Evolutionary conservation across 169 alveolate genomes (phyloP).

Genomic region (Cryptosporidium sp.): DNA sequence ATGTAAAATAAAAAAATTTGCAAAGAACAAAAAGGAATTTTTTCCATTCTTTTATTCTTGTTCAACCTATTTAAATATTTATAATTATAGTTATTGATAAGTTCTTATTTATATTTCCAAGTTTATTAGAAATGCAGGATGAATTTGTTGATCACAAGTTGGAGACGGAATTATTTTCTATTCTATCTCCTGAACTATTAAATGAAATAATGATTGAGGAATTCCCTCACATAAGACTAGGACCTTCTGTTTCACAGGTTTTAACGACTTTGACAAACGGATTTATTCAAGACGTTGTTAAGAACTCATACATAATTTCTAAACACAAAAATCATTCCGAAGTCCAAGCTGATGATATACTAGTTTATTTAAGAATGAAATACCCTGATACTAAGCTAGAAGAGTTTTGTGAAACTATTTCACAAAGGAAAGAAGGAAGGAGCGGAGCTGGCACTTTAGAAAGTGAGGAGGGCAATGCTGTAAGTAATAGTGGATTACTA

Average conservation of each 20-base stretch:
- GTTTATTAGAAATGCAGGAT: constrained; percentile 16
- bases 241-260: constrained; percentile 71
- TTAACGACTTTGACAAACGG: constrained; percentile 44
- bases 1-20: neutral
- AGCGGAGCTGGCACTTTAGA: neutral
- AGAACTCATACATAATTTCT: constrained; percentile 32
- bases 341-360: constrained; percentile 42
- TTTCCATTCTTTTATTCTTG: no score
- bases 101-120: neutral
- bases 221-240: constrained; percentile 55
- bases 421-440: neutral
- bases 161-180: constrained; percentile 17
- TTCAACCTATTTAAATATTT: neutral
- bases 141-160: constrained; percentile 9
- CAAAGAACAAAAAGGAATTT: no score
- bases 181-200: constrained; percentile 48
- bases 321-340: constrained; percentile 19
- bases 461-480: neutral
- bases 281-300: constrained; percentile 34
- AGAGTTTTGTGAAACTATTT: constrained; percentile 31
- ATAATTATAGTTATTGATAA: neutral
- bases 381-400: constrained; percentile 31
- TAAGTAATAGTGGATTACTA: neutral
- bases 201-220: constrained; percentile 53
- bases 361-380: constrained; percentile 46